A percentile compares a stretch with the other conserved stretches of the same genome.
These are phyloP conservation scores for Xylaria sp. DNA, from an alignment of 2,329 filamentous ascomycete species.

Conservation along the genomic window DNA sequence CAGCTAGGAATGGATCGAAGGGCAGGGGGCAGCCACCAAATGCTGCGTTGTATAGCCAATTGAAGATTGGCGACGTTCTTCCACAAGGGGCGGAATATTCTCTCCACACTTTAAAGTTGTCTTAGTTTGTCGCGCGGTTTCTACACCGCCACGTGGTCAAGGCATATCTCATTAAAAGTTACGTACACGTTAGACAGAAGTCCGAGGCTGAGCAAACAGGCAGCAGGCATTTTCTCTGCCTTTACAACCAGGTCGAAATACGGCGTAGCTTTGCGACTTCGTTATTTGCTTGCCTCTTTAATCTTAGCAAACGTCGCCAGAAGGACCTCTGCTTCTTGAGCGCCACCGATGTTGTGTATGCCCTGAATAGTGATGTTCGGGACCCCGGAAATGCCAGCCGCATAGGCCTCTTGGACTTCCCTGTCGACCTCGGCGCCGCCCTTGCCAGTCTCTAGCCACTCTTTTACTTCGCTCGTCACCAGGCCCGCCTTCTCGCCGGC, in stretches of 20 bases:
- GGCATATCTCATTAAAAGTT: too few relatives aligned
- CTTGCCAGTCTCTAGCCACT: constrained; percentile 39
- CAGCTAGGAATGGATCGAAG: too few relatives aligned
- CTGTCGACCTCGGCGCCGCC: constrained; percentile 55
- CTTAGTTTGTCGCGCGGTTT: too few relatives aligned
- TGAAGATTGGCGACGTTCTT: too few relatives aligned
- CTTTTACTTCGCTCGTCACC: constrained; percentile 53
- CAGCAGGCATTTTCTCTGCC: not conserved
- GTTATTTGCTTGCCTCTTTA: constrained; percentile 29
- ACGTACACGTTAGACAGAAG: too few relatives aligned
- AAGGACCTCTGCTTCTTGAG: constrained; percentile 22
- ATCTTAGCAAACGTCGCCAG: constrained; percentile 36
- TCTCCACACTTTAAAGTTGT: too few relatives aligned
- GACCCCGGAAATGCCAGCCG: constrained; percentile 61
- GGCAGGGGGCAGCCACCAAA: too few relatives aligned
- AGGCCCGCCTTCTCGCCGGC: constrained; percentile 57
- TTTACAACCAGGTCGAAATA: not conserved
- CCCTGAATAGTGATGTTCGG: constrained; percentile 72
- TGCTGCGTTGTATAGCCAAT: too few relatives aligned
- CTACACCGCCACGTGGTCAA: too few relatives aligned
- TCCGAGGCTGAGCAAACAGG: not conserved
- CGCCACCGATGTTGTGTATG: constrained; percentile 33
- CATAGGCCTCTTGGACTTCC: constrained; percentile 54
- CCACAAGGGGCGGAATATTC: too few relatives aligned
- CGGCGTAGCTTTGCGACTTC: not conserved